phyloP scores from a whole-genome alignment of 1,139 yeast species.

The Meyerozyma carpophila region DNA sequence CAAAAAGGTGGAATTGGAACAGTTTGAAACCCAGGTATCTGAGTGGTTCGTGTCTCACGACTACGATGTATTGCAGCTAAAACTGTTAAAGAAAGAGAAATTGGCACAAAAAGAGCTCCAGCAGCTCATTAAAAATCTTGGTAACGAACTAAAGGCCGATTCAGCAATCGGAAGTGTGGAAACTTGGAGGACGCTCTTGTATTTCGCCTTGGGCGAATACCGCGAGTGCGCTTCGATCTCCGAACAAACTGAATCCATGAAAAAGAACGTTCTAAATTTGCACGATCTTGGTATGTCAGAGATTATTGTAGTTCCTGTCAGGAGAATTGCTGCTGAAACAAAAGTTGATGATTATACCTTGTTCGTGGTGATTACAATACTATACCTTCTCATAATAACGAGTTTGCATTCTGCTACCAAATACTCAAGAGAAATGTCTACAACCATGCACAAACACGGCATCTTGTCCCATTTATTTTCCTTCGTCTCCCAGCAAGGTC shows the following conservation, averaged over 20 bases:
- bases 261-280: constrained; percentile 12
- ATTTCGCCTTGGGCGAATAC: constrained; percentile 42
- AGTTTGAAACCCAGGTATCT: constrained; percentile 42
- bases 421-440: neutral
- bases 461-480: neutral
- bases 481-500: neutral
- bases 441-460: neutral
- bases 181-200: constrained; percentile 15
- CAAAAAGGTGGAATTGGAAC: constrained; percentile 34
- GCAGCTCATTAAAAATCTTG: neutral
- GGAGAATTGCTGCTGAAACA: neutral
- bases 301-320: neutral
- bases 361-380: neutral
- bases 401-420: neutral
- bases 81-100: neutral
- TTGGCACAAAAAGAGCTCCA: neutral
- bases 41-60: constrained; percentile 65
- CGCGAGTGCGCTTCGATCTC: constrained; percentile 19
- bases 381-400: neutral
- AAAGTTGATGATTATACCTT: neutral
- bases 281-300: neutral
- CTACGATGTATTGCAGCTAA: constrained; percentile 18
- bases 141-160: neutral
- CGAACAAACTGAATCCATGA: constrained; percentile 34
- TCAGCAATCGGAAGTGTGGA: constrained; percentile 2